Conservation (phyloP, 2,329 filamentous ascomycete genomes). For the Akanthomyces dipterigenus region DNA sequence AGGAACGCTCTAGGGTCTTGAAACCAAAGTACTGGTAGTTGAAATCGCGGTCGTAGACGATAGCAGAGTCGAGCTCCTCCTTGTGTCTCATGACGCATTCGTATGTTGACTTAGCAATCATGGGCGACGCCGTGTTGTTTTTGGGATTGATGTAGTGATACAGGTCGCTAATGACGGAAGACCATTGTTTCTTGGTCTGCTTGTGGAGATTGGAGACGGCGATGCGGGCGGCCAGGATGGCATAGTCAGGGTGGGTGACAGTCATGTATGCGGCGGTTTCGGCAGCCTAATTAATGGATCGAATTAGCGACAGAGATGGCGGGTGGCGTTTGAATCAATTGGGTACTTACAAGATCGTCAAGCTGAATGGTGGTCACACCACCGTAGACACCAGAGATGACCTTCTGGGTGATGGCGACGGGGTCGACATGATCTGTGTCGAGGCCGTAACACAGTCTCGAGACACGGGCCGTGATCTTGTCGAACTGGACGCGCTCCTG, state of each 20-base stretch:
- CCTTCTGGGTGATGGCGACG: conserved; percentile 96
- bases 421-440: conserved; percentile 94
- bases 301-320: background rate
- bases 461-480: conserved; percentile 99
- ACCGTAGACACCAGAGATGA: conserved; percentile 98
- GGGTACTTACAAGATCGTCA: conserved; percentile 77
- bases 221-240: conserved; percentile 95
- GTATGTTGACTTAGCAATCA: conserved; percentile 90
- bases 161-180: conserved; percentile 85
- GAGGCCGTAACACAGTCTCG: conserved; percentile 92
- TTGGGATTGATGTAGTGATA: conserved; percentile 96
- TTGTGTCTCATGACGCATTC: conserved; percentile 93
- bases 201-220: conserved; percentile 99
- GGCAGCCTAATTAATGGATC: conserved; percentile 61
- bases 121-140: conserved; percentile 75
- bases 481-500: conserved; percentile 99
- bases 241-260: conserved; percentile 97
- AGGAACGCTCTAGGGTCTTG: conserved; percentile 97
- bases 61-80: conserved; percentile 95
- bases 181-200: conserved; percentile 99
- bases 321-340: background rate
- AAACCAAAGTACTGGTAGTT: conserved; percentile 99
- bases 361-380: conserved; percentile 95
- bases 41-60: conserved; percentile 98
- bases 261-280: conserved; percentile 99